Percentiles rank a stretch among this genome's conserved stretches.
Evolutionary conservation across 2,329 filamentous ascomycete species (phyloP).

Genomic region (Endoconidiophora polonica): DNA sequence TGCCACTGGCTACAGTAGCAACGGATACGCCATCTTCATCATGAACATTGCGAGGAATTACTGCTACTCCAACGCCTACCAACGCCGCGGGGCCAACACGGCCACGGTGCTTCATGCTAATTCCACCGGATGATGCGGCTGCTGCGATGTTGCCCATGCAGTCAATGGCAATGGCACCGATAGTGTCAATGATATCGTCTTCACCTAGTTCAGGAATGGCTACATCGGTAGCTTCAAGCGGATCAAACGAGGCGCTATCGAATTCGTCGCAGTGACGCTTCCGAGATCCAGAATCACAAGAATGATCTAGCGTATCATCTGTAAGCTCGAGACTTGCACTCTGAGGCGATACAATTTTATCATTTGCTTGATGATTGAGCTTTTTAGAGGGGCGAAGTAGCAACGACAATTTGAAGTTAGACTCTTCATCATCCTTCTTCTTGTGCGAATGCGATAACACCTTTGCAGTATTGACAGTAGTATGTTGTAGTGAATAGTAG

Average conservation of each 20-base stretch:
- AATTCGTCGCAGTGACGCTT: conserved; percentile 4
- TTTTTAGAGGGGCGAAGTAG: conserved; percentile 2
- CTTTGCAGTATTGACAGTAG: no score
- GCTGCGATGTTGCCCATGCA: conserved; percentile 74
- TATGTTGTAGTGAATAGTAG: conserved; percentile 6
- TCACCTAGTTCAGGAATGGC: conserved; percentile 3
- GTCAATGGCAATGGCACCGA: conserved; percentile 90
- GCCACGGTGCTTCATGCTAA: conserved; percentile 94
- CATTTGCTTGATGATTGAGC: neutral
- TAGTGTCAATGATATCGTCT: conserved; percentile 70
- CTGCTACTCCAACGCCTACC: conserved; percentile 76
- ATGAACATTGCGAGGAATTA: conserved; percentile 58
- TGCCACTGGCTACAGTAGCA: conserved; percentile 80
- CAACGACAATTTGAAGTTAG: neutral
- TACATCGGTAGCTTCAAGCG: neutral
- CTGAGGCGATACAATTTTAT: neutral
- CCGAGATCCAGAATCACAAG: neutral
- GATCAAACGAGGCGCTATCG: neutral
- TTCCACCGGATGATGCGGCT: conserved; percentile 89
- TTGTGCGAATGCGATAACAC: no score
- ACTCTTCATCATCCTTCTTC: neutral
- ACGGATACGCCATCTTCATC: conserved; percentile 56
- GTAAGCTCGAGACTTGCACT: neutral
- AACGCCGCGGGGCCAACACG: conserved; percentile 84
- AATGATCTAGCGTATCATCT: neutral